Evolutionary conservation across 305 asterid species (phyloP), one percentile per base, ranked within the genome.

Genomic region (Fraxinus latifolia): DNA sequence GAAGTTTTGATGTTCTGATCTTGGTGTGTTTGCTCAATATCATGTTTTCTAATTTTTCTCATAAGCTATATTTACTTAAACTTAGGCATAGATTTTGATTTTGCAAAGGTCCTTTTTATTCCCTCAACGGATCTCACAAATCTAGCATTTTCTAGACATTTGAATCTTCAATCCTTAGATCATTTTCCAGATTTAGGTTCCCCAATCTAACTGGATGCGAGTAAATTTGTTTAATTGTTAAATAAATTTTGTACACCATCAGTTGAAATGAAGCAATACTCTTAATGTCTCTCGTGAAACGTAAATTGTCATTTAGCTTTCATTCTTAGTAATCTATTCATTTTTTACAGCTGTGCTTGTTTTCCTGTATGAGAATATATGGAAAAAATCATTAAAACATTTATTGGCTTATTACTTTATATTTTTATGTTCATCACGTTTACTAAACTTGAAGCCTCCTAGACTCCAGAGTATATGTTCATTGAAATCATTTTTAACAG

Each of bases 371-470:
- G 27, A 2, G 27, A 71, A 17, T 71, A 71, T 32, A 67, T 71
- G 47, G 33, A 15, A 71, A 33, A 71, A 71, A 71, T 33, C 47
- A 33, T 71, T 71, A 71, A 62, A 71, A 33, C 14, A 33, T 71
- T 71, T 32, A 71, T 71, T 71, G 75, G 47, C 76, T 71, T 32
- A 6, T 68, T 27, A 68, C 42, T 68, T 68, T 71, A 71, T 70
- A 70, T 71, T 71, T 33, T 31, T 32, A 17, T 33, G 27, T 33
- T 71, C 44, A 71, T 15, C 17, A 11, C 17, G 17, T n/a, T 33
- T n/a, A 6, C 47, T 17, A 27, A 33, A 29, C 6, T 71, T n/a
- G 47, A 71, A 33, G 47, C 15, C 29, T 32, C 15, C 76, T 71
- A 15, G 50, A 71, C 29, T 71, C 76, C 76, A 31, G 76, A 71